phyloP scores from a whole-genome alignment of 805 yeast genomes.

The Torulaspora franciscae region DNA sequence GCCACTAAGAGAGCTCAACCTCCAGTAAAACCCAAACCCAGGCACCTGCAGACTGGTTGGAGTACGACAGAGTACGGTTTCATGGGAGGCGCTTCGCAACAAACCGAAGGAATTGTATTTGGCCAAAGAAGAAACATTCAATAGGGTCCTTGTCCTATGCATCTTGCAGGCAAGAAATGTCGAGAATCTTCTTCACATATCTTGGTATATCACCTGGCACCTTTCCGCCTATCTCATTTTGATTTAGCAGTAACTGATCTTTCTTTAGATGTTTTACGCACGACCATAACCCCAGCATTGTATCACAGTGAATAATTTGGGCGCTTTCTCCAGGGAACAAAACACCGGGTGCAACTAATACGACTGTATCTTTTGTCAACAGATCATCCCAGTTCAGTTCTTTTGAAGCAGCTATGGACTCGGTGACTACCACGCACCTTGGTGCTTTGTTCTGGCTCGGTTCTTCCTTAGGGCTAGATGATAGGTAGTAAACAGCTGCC shows the following conservation, averaged over 20 bases:
- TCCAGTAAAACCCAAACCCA: slow-evolving; percentile 52
- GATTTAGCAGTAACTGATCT: slow-evolving; percentile 31
- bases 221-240: slow-evolving; percentile 24
- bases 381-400: slow-evolving; percentile 20
- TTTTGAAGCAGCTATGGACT: slow-evolving; percentile 10
- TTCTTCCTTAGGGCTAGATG: not conserved
- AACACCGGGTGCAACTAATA: slow-evolving; percentile 35
- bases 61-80: slow-evolving; percentile 57
- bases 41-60: slow-evolving; percentile 45
- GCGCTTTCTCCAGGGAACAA: slow-evolving; percentile 17
- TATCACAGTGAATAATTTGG: slow-evolving; percentile 44
- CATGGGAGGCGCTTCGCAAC: slow-evolving; percentile 53
- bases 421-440: slow-evolving; percentile 20
- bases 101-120: slow-evolving; percentile 49
- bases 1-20: slow-evolving; percentile 46
- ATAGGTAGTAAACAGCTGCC: slow-evolving; percentile 5
- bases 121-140: slow-evolving; percentile 48
- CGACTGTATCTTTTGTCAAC: slow-evolving; percentile 30
- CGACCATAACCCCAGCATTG: slow-evolving; percentile 48
- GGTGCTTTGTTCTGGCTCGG: slow-evolving; percentile 5
- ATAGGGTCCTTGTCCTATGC: slow-evolving; percentile 3
- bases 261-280: slow-evolving; percentile 49
- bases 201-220: slow-evolving; percentile 34
- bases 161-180: slow-evolving; percentile 5
- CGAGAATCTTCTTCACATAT: slow-evolving; percentile 27